A percentile compares a stretch with the other conserved stretches of the same genome.
Conservation (phyloP, 768 basidiomycete species). For the Termitomyces sp. region DNA sequence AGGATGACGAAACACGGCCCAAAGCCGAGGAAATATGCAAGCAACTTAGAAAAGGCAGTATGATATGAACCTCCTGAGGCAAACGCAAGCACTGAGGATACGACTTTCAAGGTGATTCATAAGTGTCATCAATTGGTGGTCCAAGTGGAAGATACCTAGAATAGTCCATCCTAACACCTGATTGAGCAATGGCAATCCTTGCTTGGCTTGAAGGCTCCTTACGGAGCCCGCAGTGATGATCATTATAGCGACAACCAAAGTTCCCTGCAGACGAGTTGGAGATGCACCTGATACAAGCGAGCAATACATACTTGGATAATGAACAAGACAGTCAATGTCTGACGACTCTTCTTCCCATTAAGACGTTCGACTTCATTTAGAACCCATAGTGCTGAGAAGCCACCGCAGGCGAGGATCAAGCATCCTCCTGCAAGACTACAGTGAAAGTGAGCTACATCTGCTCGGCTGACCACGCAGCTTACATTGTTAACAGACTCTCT, state of each 20-base stretch:
- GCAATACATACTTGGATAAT: constrained; percentile 16
- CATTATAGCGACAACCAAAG: constrained; percentile 42
- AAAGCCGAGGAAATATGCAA: constrained; percentile 65
- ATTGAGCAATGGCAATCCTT: constrained; percentile 55
- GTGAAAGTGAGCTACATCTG: neutral
- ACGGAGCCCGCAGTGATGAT: constrained; percentile 54
- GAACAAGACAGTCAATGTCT: constrained; percentile 4
- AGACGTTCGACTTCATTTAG: constrained; percentile 4
- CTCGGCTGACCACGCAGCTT: constrained; percentile 16
- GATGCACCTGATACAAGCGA: neutral
- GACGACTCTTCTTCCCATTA: constrained; percentile 7
- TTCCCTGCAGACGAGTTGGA: constrained; percentile 24
- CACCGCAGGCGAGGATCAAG: constrained; percentile 33
- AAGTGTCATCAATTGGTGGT: neutral
- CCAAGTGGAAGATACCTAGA: constrained; percentile 35
- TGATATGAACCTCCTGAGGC: constrained; percentile 26
- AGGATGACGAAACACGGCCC: constrained; percentile 72
- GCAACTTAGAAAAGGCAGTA: constrained; percentile 42
- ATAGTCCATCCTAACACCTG: constrained; percentile 62
- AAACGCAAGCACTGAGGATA: constrained; percentile 49
- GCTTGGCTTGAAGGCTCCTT: constrained; percentile 54
- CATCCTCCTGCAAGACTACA: constrained; percentile 42
- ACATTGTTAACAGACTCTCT: constrained; percentile 61
- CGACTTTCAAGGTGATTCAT: constrained; percentile 24
- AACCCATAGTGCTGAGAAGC: constrained; percentile 9